phyloP scores from a whole-genome alignment of 164 flowering plant genomes.

The Aristolochia contorta region DNA sequence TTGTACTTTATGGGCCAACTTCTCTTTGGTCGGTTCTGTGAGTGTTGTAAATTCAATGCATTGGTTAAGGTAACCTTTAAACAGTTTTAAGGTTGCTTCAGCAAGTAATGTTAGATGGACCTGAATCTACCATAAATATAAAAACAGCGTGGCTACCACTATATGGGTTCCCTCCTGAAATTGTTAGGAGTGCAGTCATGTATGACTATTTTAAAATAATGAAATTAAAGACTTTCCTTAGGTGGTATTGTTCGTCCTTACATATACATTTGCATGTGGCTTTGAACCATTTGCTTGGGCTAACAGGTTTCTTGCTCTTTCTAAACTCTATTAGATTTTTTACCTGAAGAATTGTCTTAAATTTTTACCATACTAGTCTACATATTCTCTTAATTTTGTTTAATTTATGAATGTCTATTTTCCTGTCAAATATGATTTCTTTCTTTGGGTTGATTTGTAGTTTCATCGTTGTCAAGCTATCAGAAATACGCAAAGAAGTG shows the following conservation, averaged over 20 bases:
- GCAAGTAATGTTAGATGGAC: too few relatives aligned
- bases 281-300: background rate
- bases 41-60: too few relatives aligned
- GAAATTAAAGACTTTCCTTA: too few relatives aligned
- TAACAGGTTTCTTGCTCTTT: background rate
- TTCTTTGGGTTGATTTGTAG: conserved; percentile 29
- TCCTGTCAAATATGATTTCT: background rate
- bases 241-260: too few relatives aligned
- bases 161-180: too few relatives aligned
- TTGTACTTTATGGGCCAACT: background rate
- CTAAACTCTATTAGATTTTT: background rate
- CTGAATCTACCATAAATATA: too few relatives aligned
- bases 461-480: conserved; percentile 40
- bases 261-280: background rate
- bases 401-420: background rate
- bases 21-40: background rate
- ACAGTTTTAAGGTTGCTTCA: too few relatives aligned
- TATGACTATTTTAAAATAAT: too few relatives aligned
- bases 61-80: too few relatives aligned
- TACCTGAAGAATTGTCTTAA: background rate
- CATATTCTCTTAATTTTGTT: background rate
- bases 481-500: conserved; percentile 78
- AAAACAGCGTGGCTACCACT: too few relatives aligned
- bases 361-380: background rate
- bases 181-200: too few relatives aligned